Conservation (phyloP, 495 filamentous ascomycete genomes). For the Neohortaea acidophila region DNA sequence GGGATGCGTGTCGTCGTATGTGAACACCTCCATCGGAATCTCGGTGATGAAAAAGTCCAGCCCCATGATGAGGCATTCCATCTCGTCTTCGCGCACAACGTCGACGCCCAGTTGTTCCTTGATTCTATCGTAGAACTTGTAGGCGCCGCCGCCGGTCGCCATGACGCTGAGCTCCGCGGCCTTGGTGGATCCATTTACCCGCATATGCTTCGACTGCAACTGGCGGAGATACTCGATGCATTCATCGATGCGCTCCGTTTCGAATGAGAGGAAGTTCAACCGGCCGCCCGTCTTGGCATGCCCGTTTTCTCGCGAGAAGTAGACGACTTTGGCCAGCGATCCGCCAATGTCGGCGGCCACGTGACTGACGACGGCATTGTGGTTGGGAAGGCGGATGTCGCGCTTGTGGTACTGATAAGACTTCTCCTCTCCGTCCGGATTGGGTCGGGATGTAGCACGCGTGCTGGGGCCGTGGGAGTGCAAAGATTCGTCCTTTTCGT, state of each 20-base stretch:
- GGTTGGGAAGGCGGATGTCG: slow-evolving; percentile 90
- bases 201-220: slow-evolving; percentile 63
- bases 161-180: slow-evolving; percentile 62
- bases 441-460: slow-evolving; percentile 16
- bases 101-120: slow-evolving; percentile 66
- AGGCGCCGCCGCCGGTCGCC: slow-evolving; percentile 88
- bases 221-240: slow-evolving; percentile 78
- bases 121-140: slow-evolving; percentile 87
- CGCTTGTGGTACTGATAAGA: slow-evolving; percentile 63
- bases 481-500: slow-evolving; percentile 36
- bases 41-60: slow-evolving; percentile 98
- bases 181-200: slow-evolving; percentile 42
- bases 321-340: slow-evolving; percentile 87
- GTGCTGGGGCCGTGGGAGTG: slow-evolving; percentile 5
- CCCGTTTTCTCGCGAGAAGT: slow-evolving; percentile 67
- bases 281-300: slow-evolving; percentile 60
- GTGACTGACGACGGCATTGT: slow-evolving; percentile 85
- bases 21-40: slow-evolving; percentile 92
- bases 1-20: slow-evolving; percentile 73
- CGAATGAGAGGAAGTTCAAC: slow-evolving; percentile 86
- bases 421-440: slow-evolving; percentile 36
- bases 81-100: slow-evolving; percentile 86
- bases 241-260: slow-evolving; percentile 81
- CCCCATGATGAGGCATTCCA: slow-evolving; percentile 97
- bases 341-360: slow-evolving; percentile 97